phyloP scores from a whole-genome alignment of 176 grass and related monocot species.

The Raddia guianensis region DNA sequence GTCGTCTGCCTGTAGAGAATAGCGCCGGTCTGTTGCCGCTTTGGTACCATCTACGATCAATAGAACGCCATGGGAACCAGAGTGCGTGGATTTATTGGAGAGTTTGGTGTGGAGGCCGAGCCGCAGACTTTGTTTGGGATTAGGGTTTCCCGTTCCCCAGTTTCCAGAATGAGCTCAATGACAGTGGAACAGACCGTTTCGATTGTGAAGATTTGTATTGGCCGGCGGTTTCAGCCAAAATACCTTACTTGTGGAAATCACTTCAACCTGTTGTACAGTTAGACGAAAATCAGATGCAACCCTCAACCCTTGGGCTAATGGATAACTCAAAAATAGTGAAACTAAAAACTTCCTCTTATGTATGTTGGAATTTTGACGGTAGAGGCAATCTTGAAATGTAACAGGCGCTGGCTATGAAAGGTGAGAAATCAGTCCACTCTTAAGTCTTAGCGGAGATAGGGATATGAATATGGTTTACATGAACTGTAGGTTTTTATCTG shows the following conservation, averaged over 20 bases:
- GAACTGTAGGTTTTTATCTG: too few species aligned
- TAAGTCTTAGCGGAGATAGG: too few species aligned
- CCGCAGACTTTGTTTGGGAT: neutral
- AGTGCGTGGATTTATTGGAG: neutral
- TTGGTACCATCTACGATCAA: neutral
- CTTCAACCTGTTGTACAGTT: neutral
- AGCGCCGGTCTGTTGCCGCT: neutral
- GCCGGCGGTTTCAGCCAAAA: neutral
- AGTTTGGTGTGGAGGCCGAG: neutral
- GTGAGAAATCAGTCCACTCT: neutral
- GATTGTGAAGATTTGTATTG: neutral
- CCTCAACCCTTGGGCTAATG: neutral
- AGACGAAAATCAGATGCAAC: neutral
- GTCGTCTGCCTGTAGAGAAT: neutral
- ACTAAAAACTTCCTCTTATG: neutral
- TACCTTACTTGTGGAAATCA: neutral
- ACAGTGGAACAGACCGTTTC: neutral
- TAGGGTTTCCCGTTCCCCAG: neutral
- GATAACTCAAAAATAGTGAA: neutral
- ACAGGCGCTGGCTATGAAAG: neutral
- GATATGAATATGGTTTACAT: neutral
- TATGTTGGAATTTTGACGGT: neutral
- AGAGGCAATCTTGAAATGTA: neutral
- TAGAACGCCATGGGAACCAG: rapidly evolving
- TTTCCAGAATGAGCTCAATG: neutral